A percentile compares a stretch with the other conserved stretches of the same genome.
phyloP scores from a whole-genome alignment of 78 protist species.

The Pigoraptor vietnamica region DNA sequence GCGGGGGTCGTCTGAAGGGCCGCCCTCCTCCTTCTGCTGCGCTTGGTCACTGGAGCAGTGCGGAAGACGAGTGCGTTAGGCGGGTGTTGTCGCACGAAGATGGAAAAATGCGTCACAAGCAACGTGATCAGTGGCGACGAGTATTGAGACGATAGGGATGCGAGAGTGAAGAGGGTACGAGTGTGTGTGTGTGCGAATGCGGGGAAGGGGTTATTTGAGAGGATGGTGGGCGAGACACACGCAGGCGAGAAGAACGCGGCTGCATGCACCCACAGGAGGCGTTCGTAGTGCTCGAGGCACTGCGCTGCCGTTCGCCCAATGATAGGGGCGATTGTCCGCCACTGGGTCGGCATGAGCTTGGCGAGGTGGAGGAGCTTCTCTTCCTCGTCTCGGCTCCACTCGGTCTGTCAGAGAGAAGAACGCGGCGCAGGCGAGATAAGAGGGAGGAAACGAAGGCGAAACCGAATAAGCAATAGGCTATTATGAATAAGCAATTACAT shows the following conservation, averaged over 20 bases:
- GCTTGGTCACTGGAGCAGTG: neutral
- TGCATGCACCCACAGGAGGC: slow-evolving; percentile 67
- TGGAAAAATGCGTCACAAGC: too few relatives aligned
- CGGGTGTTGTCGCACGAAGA: too few relatives aligned
- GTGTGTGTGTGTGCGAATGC: slow-evolving; percentile 6
- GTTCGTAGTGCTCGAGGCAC: slow-evolving; percentile 96
- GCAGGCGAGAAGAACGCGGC: neutral
- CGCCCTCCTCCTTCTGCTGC: slow-evolving; percentile 17
- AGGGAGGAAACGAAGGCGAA: too few relatives aligned
- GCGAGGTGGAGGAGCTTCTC: slow-evolving; percentile 97
- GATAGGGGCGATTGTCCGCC: slow-evolving; percentile 98
- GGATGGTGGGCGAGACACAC: neutral
- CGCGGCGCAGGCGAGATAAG: neutral
- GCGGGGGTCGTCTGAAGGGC: slow-evolving; percentile 83
- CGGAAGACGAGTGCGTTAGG: too few relatives aligned
- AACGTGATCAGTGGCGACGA: neutral
- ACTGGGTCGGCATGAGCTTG: slow-evolving; percentile 91
- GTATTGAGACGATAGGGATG: too few relatives aligned
- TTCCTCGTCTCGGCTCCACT: slow-evolving; percentile 99
- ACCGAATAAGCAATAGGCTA: too few relatives aligned
- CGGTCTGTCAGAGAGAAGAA: slow-evolving; percentile 54
- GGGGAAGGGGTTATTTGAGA: neutral
- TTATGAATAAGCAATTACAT: too few relatives aligned
- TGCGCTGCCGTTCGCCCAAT: slow-evolving; percentile 98
- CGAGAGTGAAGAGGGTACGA: neutral